These are phyloP conservation scores for Cutaneotrichosporon arboriforme DNA, from an alignment of 1,284 basidiomycete species.

Conservation along the genomic window DNA sequence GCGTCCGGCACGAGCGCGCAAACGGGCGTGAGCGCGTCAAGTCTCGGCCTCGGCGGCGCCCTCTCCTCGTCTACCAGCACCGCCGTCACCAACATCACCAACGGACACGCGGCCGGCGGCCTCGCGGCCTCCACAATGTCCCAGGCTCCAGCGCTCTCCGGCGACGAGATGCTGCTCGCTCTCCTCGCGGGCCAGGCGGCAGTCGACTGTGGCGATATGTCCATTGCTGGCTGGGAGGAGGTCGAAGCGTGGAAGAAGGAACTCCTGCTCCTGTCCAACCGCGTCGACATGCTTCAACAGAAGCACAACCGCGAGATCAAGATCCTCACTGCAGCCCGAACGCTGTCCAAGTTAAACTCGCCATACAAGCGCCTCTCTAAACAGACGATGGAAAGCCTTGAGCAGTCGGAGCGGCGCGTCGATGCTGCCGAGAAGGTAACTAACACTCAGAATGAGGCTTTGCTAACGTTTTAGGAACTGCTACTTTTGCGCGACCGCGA, in stretches of 20 bases:
- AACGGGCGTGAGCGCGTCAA: not conserved
- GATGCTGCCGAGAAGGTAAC: conserved; percentile 47
- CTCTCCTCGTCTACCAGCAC: not conserved
- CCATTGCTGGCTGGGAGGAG: conserved; percentile 72
- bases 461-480: conserved; percentile 37
- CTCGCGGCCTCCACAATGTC: conserved; percentile 11
- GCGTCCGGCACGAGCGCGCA: not conserved
- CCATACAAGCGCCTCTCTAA: conserved; percentile 47
- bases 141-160: not conserved
- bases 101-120: not conserved
- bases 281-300: conserved; percentile 38
- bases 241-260: conserved; percentile 82
- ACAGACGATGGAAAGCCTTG: conserved; percentile 47
- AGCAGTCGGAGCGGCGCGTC: conserved; percentile 45
- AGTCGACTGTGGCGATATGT: conserved; percentile 61
- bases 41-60: not conserved
- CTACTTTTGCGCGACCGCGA: conserved; percentile 44
- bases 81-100: conserved; percentile 2
- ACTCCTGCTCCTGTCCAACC: conserved; percentile 35
- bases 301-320: conserved; percentile 48
- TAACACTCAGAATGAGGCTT: not conserved
- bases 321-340: conserved; percentile 47
- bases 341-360: conserved; percentile 46
- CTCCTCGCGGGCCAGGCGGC: conserved; percentile 80
- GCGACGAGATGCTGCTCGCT: conserved; percentile 72